Evolutionary conservation across 2,329 filamentous ascomycete genomes (phyloP), one percentile per base, ranked within the genome.

Genomic region (Alternaria triticina): DNA sequence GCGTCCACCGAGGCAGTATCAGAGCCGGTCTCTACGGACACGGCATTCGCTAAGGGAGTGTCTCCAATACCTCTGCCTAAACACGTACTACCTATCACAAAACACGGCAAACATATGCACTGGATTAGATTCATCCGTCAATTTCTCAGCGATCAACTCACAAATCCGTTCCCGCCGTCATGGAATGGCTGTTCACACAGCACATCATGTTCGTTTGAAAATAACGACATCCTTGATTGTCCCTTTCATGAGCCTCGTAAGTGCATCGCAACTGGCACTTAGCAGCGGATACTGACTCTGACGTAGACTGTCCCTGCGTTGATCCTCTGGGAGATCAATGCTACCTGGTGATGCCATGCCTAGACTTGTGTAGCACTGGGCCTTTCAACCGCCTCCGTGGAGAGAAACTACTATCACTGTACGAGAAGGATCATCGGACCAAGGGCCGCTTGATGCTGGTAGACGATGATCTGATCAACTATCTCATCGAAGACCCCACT

Each of bases 381-480:
- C 74, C 74, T 3, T 73, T 64, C 61, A 75, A 74, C 40, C 66
- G 61, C 36, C 45, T 72, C 2, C 71, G 54, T 20, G 66, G 59
- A 6, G 44, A 71, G 63, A 71, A 69, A 54, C 52, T 76, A 7
- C 17, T 74, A 17, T 30, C 52, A 1, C 57, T 61, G 7, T 75
- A 70, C 25, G 52, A 74, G 27, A 40, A 63, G 2, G 57, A 70
- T 9, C 51, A 59, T 6, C 57, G 40, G n/a, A 71, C 67, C 15
- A 68, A 68, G 47, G 66, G 58, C 12, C 66, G 70, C 3, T 27
- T 75, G 22, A 74, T 76, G 68, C 65, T 76, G 20, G 54, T 76
- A 12, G 73, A 76, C 8, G 59, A 63, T 3, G 68, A 72, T 12
- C 43, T 77, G 6, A 30, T 62, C 13, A 11, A 44, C 1, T 74